These are phyloP conservation scores for Uronychia setigera DNA, from an alignment of 73 alveolate genomes.

Conservation along the genomic window DNA sequence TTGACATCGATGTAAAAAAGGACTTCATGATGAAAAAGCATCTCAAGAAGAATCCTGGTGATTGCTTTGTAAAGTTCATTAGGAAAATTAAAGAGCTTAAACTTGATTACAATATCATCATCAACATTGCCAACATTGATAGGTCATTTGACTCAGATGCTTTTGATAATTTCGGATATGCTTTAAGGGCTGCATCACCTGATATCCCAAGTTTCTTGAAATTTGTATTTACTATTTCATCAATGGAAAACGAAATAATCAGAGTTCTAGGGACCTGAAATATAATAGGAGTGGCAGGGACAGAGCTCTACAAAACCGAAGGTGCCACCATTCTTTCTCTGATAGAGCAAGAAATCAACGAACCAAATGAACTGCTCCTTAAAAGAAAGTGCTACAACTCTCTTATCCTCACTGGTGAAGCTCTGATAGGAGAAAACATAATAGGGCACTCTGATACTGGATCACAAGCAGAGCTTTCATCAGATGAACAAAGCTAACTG, in stretches of 20 bases:
- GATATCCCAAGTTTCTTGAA: constrained; percentile 10
- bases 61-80: constrained; percentile 32
- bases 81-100: constrained; percentile 42
- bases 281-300: neutral
- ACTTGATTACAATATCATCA: constrained; percentile 49
- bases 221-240: constrained; percentile 8
- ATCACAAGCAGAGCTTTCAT: neutral
- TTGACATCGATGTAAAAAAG: constrained; percentile 33
- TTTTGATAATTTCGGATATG: constrained; percentile 6
- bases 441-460: neutral
- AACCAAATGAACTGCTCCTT: neutral
- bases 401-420: neutral
- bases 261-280: neutral
- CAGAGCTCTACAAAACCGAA: neutral
- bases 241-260: neutral
- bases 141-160: constrained; percentile 11
- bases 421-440: neutral
- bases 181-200: neutral
- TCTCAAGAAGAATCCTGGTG: constrained; percentile 34
- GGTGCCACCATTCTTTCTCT: neutral
- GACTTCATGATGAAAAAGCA: constrained; percentile 20
- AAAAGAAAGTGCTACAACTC: neutral
- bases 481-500: neutral
- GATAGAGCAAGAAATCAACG: neutral
- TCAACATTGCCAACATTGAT: constrained; percentile 46